Conservation (phyloP, 495 filamentous ascomycete genomes). For the Trypethelium eluteriae region DNA sequence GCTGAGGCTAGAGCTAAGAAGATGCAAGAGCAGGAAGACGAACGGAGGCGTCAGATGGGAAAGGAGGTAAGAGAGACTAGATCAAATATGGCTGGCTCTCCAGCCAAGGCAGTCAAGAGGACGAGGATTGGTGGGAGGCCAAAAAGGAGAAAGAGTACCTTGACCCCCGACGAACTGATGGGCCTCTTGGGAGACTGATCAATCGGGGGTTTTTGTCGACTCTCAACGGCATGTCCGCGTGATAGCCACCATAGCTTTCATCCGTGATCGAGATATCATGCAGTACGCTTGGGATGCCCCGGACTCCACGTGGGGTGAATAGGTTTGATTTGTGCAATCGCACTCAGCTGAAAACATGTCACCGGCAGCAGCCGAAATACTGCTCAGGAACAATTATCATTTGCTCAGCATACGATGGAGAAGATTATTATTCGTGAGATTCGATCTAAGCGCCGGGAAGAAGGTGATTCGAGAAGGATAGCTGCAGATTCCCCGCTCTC, state of each 20-base stretch:
- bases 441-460: constrained; percentile 10
- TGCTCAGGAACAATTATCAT: background rate
- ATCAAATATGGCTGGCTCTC: constrained; percentile 4
- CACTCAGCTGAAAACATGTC: background rate
- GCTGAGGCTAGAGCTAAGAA: constrained; percentile 27
- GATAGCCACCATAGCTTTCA: background rate
- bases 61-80: background rate
- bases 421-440: background rate
- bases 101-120: constrained; percentile 26
- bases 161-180: constrained; percentile 38
- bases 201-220: background rate
- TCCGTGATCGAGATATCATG: background rate
- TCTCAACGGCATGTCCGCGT: too few species aligned
- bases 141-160: constrained; percentile 37
- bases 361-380: background rate
- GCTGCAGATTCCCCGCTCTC: constrained; percentile 9
- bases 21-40: background rate
- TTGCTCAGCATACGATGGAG: background rate
- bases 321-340: background rate
- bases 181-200: constrained; percentile 10
- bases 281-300: background rate
- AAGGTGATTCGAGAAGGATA: constrained; percentile 8
- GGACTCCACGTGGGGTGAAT: background rate
- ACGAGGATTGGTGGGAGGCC: constrained; percentile 35
- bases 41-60: background rate